Evolutionary conservation across 2,329 filamentous ascomycete species (phyloP).

Genomic region (Diaporthe humulicola): DNA sequence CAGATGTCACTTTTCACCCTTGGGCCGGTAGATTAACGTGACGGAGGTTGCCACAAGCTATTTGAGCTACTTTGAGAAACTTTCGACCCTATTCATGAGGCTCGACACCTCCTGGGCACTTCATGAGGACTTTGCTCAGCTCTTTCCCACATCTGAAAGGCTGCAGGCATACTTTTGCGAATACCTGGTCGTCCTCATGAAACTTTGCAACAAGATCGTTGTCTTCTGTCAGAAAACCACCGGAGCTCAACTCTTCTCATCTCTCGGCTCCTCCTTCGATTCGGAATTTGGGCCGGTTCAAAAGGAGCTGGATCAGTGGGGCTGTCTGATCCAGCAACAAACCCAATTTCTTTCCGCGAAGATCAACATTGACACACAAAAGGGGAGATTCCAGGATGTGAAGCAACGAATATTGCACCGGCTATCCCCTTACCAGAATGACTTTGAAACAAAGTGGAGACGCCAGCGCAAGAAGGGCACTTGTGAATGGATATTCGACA

Average conservation of each 20-base stretch:
- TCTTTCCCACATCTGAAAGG: constrained; percentile 7
- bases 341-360: background rate
- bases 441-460: constrained; percentile 32
- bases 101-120: constrained; percentile 25
- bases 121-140: constrained; percentile 23
- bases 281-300: constrained; percentile 25
- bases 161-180: constrained; percentile 24
- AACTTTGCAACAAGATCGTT: constrained; percentile 2
- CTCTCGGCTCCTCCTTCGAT: constrained; percentile 19
- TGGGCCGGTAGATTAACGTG: background rate
- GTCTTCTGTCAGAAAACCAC: background rate
- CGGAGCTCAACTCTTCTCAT: background rate
- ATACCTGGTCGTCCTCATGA: constrained; percentile 14
- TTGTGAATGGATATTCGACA: constrained; percentile 35
- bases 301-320: constrained; percentile 31
- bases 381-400: background rate
- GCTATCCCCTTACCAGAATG: constrained; percentile 30
- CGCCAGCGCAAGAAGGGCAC: constrained; percentile 39
- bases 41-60: background rate
- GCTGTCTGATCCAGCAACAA: constrained; percentile 11
- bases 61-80: constrained; percentile 25
- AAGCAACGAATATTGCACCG: background rate
- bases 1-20: no score
- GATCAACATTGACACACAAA: background rate
- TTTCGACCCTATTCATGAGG: constrained; percentile 12